These are phyloP conservation scores for Solanum tacnaense DNA, from an alignment of 257 asterid genomes.

Conservation along the genomic window DNA sequence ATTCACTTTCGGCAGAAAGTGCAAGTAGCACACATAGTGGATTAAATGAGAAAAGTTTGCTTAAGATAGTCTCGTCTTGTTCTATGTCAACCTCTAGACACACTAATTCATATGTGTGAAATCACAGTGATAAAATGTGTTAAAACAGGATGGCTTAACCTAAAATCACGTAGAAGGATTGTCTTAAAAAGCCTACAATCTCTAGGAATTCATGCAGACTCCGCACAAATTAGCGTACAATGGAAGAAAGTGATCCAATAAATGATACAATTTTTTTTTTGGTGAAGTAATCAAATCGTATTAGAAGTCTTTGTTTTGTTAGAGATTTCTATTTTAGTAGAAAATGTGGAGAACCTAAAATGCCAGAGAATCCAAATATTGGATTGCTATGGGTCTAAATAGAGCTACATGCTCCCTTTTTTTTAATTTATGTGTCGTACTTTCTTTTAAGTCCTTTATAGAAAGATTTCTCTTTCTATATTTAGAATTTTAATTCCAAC, in stretches of 20 bases:
- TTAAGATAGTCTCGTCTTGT: not conserved
- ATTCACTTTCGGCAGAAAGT: not conserved
- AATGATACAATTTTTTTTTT: not conserved
- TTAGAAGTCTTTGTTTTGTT: not conserved
- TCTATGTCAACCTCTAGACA: not conserved
- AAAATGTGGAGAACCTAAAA: not conserved
- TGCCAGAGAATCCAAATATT: not conserved
- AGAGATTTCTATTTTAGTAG: not conserved
- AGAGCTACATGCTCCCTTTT: not conserved
- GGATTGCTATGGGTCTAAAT: not conserved
- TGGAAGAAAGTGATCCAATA: not conserved
- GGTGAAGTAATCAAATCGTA: not conserved
- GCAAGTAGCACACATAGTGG: not conserved
- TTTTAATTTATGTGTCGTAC: not conserved
- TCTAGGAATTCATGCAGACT: not conserved
- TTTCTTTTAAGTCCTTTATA: not conserved
- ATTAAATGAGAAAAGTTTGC: not conserved
- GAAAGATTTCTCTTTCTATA: not conserved
- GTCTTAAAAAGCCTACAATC: not conserved
- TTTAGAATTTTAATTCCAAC: not conserved
- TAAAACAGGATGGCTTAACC: not conserved
- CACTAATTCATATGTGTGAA: not conserved
- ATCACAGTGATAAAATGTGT: not conserved
- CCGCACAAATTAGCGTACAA: not conserved
- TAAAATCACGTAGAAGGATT: not conserved